A percentile compares a stretch with the other conserved stretches of the same genome.
These are phyloP conservation scores for Fonsecaea monophora DNA, from an alignment of 2,329 filamentous ascomycete genomes.

Conservation along the genomic window DNA sequence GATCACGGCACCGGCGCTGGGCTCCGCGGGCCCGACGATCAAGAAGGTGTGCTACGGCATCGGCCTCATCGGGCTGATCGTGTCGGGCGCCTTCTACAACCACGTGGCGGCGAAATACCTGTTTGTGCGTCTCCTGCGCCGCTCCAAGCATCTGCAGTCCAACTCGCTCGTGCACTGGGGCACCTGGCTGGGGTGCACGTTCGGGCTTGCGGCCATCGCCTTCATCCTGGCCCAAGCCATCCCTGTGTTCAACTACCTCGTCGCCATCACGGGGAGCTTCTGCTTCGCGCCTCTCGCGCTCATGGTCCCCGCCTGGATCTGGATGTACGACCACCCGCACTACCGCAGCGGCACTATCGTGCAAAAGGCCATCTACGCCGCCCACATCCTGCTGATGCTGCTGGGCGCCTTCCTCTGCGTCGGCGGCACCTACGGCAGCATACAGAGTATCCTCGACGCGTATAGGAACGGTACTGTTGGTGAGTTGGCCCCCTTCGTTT, in stretches of 20 bases:
- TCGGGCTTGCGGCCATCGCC: constrained; percentile 51
- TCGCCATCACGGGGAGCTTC: constrained; percentile 57
- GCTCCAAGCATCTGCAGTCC: constrained; percentile 58
- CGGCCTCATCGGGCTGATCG: constrained; percentile 44
- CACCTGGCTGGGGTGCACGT: constrained; percentile 58
- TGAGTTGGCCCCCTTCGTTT: constrained; percentile 23
- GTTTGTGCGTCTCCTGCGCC: constrained; percentile 63
- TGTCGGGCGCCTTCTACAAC: constrained; percentile 54
- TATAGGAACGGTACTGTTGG: constrained; percentile 39
- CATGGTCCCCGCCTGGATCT: constrained; percentile 57
- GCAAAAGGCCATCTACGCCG: constrained; percentile 48
- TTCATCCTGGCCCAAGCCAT: constrained; percentile 62
- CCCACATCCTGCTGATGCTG: constrained; percentile 53
- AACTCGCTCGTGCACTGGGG: constrained; percentile 60
- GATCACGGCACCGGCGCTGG: constrained; percentile 56
- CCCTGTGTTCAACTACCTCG: constrained; percentile 62
- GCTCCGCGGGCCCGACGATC: constrained; percentile 48
- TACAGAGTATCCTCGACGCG: constrained; percentile 39
- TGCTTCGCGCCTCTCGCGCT: constrained; percentile 61
- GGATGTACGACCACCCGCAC: constrained; percentile 57
- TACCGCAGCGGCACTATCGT: constrained; percentile 48
- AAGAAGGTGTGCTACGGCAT: constrained; percentile 56
- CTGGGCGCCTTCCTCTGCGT: constrained; percentile 56
- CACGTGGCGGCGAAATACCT: constrained; percentile 60
- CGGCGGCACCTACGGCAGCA: constrained; percentile 54